Evolutionary conservation across 768 basidiomycete species (phyloP).

Genomic region (Lactarius vividus): DNA sequence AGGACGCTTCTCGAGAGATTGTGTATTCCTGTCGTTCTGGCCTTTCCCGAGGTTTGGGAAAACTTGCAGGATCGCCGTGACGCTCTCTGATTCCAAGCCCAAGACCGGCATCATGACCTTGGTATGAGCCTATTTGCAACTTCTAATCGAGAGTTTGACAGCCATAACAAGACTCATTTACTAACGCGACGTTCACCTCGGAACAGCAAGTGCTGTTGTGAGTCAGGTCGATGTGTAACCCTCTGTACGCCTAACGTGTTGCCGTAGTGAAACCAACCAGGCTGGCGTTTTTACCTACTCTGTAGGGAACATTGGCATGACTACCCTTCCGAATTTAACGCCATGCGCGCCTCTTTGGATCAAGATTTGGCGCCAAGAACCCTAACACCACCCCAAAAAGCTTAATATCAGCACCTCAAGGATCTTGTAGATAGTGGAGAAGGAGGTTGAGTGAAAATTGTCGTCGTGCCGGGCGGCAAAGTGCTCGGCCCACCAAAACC

Average conservation of each 20-base stretch:
- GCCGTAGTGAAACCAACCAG: conserved; percentile 10
- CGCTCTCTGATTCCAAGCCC: conserved; percentile 25
- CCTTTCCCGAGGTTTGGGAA: conserved; percentile 27
- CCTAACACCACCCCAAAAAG: conserved; percentile 21
- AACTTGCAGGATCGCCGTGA: conserved; percentile 27
- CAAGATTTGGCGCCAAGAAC: conserved; percentile 11
- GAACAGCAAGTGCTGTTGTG: conserved; percentile 22
- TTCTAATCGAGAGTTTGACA: conserved; percentile 1
- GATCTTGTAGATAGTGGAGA: conserved; percentile 22
- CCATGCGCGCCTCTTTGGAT: conserved; percentile 22
- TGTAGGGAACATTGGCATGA: conserved; percentile 21
- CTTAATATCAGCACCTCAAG: conserved; percentile 23
- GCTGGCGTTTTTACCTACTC: conserved; percentile 24
- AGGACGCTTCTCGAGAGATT: conserved; percentile 21
- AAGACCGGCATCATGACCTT: conserved; percentile 22
- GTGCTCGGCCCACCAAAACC: conserved; percentile 16
- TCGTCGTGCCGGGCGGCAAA: conserved; percentile 24
- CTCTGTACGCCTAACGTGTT: neutral
- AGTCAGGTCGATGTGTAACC: neutral
- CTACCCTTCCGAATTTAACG: conserved; percentile 21
- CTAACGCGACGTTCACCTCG: conserved; percentile 19
- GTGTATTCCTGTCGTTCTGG: conserved; percentile 24
- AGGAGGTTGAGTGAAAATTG: conserved; percentile 25
- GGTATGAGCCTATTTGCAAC: conserved; percentile 7
- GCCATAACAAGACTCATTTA: conserved; percentile 15